Evolutionary conservation across 2,329 filamentous ascomycete genomes (phyloP), one percentile per base, ranked within the genome.

Genomic region (Hymenoscyphus linearis): DNA sequence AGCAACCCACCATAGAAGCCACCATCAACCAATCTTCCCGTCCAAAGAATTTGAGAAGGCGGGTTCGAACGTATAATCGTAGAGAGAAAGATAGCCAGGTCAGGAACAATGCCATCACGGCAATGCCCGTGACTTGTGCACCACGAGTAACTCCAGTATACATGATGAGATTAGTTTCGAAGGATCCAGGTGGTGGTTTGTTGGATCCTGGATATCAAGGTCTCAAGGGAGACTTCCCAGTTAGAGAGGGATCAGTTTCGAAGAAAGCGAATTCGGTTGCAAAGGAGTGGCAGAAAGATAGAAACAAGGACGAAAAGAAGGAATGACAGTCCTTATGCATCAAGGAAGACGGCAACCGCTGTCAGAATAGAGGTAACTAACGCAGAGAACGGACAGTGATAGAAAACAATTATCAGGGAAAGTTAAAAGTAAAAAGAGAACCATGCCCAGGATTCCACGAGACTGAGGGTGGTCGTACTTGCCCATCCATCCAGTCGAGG

Each of bases 41-140:
- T 2, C 71, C 71, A 31, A 72, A 58, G 53, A 68, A 70, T 62
- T 69, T 71, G 44, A 70, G 60, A 36, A 73, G 67, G 7, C 62
- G 50, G 10, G 66, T 52, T n/a, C 71, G 64, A 18, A 71, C 69
- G 60, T 72, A 72, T 50, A 69, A 64, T 58, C 71, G 68, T 36
- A 73, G 61, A 18, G 57, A 35, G 12, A 69, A 64, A 2, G 69
- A 67, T 35, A 73, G 64, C 59, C 75, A 73, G 2, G 74, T 73
- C 7, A 78, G 40, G 9, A 70, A 61, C 18, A 79, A 50, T 35
- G 78, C 75, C 18, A 72, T 70, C 37, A 70, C 66, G 2, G 67
- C 69, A 44, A 72, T 69, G 22, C 70, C 70, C 4, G 69, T 72
- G 35, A 72, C 68, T 55, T 71, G 67, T 14, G 67, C 65, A 31